A percentile compares a stretch with the other conserved stretches of the same genome.
Evolutionary conservation across 202 grass and related monocot genomes (phyloP).

Genomic region (Panicum virgatum): DNA sequence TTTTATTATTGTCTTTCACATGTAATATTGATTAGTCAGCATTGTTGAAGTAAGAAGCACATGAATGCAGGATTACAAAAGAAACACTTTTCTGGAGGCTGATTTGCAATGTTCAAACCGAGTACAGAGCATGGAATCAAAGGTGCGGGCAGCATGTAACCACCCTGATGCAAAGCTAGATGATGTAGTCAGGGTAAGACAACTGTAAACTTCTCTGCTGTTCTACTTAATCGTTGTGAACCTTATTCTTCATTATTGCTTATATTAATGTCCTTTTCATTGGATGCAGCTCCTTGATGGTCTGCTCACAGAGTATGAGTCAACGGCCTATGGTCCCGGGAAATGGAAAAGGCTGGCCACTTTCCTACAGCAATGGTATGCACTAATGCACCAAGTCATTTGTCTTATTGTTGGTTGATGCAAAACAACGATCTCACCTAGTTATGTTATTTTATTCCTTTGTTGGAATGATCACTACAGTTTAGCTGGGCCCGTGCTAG

Average conservation of each 20-base stretch:
- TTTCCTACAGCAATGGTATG: constrained; percentile 84
- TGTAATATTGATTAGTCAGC: no score
- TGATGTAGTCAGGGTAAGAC: constrained; percentile 71
- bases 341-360: constrained; percentile 83
- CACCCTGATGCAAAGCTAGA: constrained; percentile 72
- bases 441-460: constrained; percentile 30
- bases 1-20: not conserved
- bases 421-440: not conserved
- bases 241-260: constrained; percentile 15
- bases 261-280: not conserved
- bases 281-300: constrained; percentile 73
- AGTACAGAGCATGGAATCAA: constrained; percentile 81
- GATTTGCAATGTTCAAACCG: constrained; percentile 81
- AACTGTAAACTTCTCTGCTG: not conserved
- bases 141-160: constrained; percentile 71
- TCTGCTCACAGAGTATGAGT: constrained; percentile 74
- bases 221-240: not conserved
- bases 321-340: constrained; percentile 71
- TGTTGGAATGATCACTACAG: constrained; percentile 48
- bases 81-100: constrained; percentile 79
- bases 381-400: constrained; percentile 16
- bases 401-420: not conserved
- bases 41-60: constrained; percentile 13
- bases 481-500: constrained; percentile 70
- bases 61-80: constrained; percentile 83